Evolutionary conservation across 805 yeast genomes (phyloP), one percentile per base, ranked within the genome.

Genomic region (Candida mattraensis): DNA sequence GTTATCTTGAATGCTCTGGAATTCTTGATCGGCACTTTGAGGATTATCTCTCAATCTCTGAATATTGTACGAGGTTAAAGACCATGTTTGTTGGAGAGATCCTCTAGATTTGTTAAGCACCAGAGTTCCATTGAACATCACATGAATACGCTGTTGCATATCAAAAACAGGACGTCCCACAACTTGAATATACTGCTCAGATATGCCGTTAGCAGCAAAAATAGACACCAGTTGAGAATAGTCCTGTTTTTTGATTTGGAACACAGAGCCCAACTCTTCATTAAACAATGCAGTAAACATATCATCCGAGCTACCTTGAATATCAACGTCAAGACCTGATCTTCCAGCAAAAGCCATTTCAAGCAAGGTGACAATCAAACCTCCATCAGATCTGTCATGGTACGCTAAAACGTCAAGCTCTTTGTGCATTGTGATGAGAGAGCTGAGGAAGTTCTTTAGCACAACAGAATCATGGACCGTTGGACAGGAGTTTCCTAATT

Each of bases 331-430:
- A 39, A 89, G 58, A 46, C 99, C 99, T 35, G 79, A 76, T 67
- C 97, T 80, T 20, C 91, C 89, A 28, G 98, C 96, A 66, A 93
- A 93, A 0, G 96, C 95, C 98, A 93, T 93, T 68, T 93, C 99
- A 28, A 83, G 66, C 29, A 86, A 68, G 7, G 98, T 81, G 28
- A 84, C 80, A 40, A 89, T 67, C 56, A 91, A 70, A 58, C 99
- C 99, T 74, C 99, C 99, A 62, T 93, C 99, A 15, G 96, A 86
- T 54, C 91, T 74, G 63, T 93, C 99, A 58, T 93, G 99, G 67
- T 93, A 93, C 4, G 97, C 85, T 56, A 81, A 71, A 10, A 93
- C 89, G 33, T 76, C 71, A 27, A 74, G 66, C 22, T 59, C 47
- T 51, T 75, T 70, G 59, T 93, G 99, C 54, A 93, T 70, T n/a